Evolutionary conservation across 1,139 yeast species (phyloP).

Genomic region (Taphrina populina): DNA sequence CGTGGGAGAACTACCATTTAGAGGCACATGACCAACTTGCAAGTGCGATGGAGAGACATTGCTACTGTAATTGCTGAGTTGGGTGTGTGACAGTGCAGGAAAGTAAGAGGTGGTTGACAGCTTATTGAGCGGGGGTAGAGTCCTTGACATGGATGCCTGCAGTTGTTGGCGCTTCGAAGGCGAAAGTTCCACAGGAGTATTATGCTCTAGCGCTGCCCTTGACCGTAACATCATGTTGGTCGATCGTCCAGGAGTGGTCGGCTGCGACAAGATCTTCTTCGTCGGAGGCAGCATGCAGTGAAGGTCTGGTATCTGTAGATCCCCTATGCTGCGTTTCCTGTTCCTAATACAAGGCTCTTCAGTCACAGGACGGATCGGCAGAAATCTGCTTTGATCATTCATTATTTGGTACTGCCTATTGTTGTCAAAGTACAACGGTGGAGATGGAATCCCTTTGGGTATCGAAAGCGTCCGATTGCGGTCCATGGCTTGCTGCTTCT

Average conservation of each 20-base stretch:
- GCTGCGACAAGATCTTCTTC: slow-evolving; percentile 24
- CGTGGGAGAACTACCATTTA: slow-evolving; percentile 16
- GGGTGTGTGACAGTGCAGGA: not conserved
- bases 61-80: not conserved
- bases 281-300: slow-evolving; percentile 25
- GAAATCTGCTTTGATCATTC: not conserved
- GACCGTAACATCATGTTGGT: slow-evolving; percentile 3
- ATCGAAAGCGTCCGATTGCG: not conserved
- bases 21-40: not conserved
- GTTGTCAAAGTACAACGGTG: slow-evolving; percentile 11
- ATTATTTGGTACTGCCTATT: not conserved
- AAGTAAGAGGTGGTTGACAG: not conserved
- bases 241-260: slow-evolving; percentile 19
- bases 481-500: slow-evolving; percentile 17
- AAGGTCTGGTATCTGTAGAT: slow-evolving; percentile 1
- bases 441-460: slow-evolving; percentile 9
- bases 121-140: not conserved
- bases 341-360: not conserved
- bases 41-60: slow-evolving; percentile 8
- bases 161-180: slow-evolving; percentile 15
- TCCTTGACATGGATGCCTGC: slow-evolving; percentile 1
- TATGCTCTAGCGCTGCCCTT: not conserved
- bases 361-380: not conserved
- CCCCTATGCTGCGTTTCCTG: slow-evolving; percentile 28
- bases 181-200: not conserved